These are phyloP conservation scores for Coniochaeta sp. DNA, from an alignment of 2,329 filamentous ascomycete genomes.

Conservation along the genomic window DNA sequence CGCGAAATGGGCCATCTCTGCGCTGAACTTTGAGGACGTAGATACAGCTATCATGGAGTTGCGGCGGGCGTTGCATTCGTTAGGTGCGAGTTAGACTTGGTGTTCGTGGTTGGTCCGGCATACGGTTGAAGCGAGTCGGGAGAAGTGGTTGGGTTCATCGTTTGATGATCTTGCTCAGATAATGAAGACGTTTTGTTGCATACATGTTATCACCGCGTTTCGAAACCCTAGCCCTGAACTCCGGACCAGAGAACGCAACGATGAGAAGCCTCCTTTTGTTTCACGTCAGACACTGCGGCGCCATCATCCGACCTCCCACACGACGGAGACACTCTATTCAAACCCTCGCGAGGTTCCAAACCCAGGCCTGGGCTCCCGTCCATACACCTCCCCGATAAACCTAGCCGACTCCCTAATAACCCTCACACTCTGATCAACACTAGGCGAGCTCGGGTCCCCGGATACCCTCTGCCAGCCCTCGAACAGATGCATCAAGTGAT, in stretches of 20 bases:
- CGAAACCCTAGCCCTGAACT: no score
- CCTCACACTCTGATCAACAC: constrained; percentile 37
- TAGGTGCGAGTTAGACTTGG: constrained; percentile 56
- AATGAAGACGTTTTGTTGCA: no score
- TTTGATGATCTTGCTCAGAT: no score
- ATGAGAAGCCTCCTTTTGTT: not conserved
- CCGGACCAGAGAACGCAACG: no score
- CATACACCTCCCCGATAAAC: constrained; percentile 30
- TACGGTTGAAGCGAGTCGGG: no score
- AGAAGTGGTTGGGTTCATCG: no score
- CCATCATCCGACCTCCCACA: not conserved
- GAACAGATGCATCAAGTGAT: constrained; percentile 32
- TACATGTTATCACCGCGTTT: no score
- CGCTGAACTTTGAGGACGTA: constrained; percentile 93
- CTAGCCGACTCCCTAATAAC: constrained; percentile 36
- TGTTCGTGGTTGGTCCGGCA: no score
- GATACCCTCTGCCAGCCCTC: constrained; percentile 33
- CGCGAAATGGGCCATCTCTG: constrained; percentile 93
- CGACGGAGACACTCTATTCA: not conserved
- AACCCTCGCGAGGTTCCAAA: not conserved
- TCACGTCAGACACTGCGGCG: not conserved
- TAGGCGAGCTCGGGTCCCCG: constrained; percentile 33
- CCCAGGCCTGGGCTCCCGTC: not conserved
- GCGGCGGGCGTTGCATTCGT: constrained; percentile 60
- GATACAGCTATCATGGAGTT: constrained; percentile 83